Conservation (phyloP, 169 alveolate genomes). For the Plasmodium falciparum region DNA sequence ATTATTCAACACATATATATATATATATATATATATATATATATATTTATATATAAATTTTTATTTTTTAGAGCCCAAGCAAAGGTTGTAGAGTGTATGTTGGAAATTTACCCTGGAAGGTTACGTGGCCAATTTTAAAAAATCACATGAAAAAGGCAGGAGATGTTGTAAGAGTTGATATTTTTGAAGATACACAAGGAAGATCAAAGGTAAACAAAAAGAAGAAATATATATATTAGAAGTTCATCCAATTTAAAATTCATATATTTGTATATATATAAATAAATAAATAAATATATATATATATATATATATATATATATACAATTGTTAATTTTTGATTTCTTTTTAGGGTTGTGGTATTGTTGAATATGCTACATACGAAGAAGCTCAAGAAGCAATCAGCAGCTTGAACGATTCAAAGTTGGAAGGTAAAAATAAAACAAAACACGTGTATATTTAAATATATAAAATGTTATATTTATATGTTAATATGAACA, state of each 20-base stretch:
- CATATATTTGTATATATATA: background rate
- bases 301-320: conserved; percentile 3
- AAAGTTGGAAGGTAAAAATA: conserved; percentile 34
- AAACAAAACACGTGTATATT: no score
- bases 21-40: background rate
- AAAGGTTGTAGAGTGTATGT: conserved; percentile 91
- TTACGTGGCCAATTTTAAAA: conserved; percentile 91
- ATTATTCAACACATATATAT: no score
- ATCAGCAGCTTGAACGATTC: conserved; percentile 87
- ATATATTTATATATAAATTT: background rate
- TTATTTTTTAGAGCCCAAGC: conserved; percentile 67
- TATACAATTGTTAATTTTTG: background rate
- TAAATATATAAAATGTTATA: no score
- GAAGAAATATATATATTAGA: no score
- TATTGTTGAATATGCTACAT: conserved; percentile 87
- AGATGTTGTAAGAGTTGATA: conserved; percentile 92
- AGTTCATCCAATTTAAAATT: background rate
- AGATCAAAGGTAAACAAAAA: conserved; percentile 84
- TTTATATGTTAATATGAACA: no score
- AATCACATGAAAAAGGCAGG: conserved; percentile 94
- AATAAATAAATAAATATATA: background rate
- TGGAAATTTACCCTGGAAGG: conserved; percentile 93
- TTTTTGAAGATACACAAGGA: conserved; percentile 92
- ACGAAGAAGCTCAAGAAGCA: conserved; percentile 88
- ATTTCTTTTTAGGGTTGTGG: conserved; percentile 87